phyloP scores from a whole-genome alignment of 2,329 filamentous ascomycete species.

The Neofusicoccum kwambonambiense region DNA sequence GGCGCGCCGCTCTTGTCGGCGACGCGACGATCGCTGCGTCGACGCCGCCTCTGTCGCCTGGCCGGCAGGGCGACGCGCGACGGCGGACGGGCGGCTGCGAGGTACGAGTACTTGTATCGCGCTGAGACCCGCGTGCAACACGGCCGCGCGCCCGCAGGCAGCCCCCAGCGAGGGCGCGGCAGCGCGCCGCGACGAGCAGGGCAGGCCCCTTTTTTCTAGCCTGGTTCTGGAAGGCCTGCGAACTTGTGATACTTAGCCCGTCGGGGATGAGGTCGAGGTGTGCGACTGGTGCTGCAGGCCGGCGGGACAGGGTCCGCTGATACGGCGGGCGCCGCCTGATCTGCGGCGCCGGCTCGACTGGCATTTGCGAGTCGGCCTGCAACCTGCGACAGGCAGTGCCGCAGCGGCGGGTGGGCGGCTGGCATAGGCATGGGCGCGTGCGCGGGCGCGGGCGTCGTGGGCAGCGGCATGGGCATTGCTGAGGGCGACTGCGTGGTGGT shows the following conservation, averaged over 20 bases:
- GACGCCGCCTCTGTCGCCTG: not conserved
- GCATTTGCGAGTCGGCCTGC: not conserved
- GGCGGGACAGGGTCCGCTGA: conserved; percentile 17
- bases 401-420: not conserved
- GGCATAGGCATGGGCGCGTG: too few relatives aligned
- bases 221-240: conserved; percentile 39
- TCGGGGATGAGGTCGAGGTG: conserved; percentile 27
- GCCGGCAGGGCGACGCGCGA: not conserved
- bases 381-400: conserved; percentile 11
- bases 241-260: conserved; percentile 26
- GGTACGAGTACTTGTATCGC: conserved; percentile 18
- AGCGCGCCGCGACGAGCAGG: conserved; percentile 22
- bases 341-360: conserved; percentile 15
- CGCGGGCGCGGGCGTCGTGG: too few relatives aligned
- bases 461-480: too few relatives aligned
- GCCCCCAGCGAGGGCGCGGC: conserved; percentile 20
- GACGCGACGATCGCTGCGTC: conserved; percentile 8
- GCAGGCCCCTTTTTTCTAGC: conserved; percentile 33
- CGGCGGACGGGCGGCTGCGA: not conserved
- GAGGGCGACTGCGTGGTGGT: too few relatives aligned
- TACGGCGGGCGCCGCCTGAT: conserved; percentile 15
- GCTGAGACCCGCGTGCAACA: conserved; percentile 21
- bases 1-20: not conserved
- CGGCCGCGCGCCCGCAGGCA: conserved; percentile 18
- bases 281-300: conserved; percentile 23